phyloP scores from a whole-genome alignment of 306 rosid genomes.

The Cucurbita moschata region DNA sequence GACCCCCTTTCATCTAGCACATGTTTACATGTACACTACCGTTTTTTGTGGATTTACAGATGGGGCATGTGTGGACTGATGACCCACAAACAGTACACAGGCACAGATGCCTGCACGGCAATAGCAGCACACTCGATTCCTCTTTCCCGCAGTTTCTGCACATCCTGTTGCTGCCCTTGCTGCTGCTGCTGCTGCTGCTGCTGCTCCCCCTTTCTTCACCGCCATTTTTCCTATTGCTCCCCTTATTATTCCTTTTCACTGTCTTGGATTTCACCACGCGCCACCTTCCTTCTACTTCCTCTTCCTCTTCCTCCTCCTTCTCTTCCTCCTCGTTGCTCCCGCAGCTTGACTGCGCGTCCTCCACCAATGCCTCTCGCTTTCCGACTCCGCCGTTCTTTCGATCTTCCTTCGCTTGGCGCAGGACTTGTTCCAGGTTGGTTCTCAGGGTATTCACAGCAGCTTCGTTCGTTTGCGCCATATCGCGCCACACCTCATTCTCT shows the following conservation, averaged over 20 bases:
- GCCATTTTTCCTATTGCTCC: neutral
- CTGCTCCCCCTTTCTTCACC: neutral
- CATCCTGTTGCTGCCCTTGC: neutral
- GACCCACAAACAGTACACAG: conserved; percentile 71
- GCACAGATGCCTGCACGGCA: conserved; percentile 91
- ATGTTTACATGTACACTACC: conserved; percentile 67
- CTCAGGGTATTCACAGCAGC: conserved; percentile 71
- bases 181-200: too few species aligned
- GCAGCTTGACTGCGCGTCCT: conserved; percentile 57
- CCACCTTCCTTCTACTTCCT: conserved; percentile 14
- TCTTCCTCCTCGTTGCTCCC: conserved; percentile 23
- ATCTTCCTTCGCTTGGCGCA: conserved; percentile 26
- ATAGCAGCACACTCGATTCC: conserved; percentile 68
- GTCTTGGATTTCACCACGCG: conserved; percentile 7
- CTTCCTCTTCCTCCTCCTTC: neutral
- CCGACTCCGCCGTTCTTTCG: neutral
- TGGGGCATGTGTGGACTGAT: conserved; percentile 57
- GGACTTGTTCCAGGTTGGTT: conserved; percentile 41
- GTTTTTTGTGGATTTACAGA: conserved; percentile 71
- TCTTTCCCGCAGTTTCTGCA: conserved; percentile 69
- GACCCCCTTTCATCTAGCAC: neutral
- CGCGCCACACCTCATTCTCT: conserved; percentile 85
- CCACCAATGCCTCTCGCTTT: conserved; percentile 9
- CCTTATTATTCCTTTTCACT: neutral
- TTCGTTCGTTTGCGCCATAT: conserved; percentile 69